A percentile compares a stretch with the other conserved stretches of the same genome.
Conservation (phyloP, 352 stramenopile genomes). For the Phytophthora constricta region DNA sequence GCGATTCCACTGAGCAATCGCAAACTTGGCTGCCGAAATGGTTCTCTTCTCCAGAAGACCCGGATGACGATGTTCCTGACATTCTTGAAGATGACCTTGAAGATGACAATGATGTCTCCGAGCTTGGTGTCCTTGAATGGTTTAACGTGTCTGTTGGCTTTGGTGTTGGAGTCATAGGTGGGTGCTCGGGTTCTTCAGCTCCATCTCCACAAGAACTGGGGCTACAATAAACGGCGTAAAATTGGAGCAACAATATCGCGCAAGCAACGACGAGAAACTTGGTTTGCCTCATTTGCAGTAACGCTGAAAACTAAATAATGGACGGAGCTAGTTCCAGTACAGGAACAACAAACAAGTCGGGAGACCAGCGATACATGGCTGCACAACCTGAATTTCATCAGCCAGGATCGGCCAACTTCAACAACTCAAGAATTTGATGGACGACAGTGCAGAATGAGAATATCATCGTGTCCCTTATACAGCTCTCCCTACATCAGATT, state of each 20-base stretch:
- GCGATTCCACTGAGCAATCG: conserved; percentile 14
- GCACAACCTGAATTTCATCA: conserved; percentile 29
- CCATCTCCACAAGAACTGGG: conserved; percentile 23
- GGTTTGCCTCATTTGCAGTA: conserved; percentile 8
- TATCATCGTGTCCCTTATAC: neutral
- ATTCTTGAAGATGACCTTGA: conserved; percentile 23
- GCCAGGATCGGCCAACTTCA: conserved; percentile 34
- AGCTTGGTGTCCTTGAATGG: conserved; percentile 24
- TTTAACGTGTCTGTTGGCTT: neutral
- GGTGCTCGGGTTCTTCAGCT: neutral
- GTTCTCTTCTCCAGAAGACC: neutral
- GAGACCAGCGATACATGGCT: conserved; percentile 22
- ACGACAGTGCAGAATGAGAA: no score
- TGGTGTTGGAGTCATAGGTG: conserved; percentile 2
- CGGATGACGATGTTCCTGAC: conserved; percentile 23
- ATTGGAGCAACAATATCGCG: conserved; percentile 4
- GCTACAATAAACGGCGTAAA: conserved; percentile 3
- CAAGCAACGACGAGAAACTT: neutral
- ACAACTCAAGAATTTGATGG: conserved; percentile 28
- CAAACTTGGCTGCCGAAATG: neutral
- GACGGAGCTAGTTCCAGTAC: conserved; percentile 2
- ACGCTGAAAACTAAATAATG: conserved; percentile 21
- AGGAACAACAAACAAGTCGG: no score
- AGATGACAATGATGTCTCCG: conserved; percentile 19
- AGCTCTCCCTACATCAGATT: neutral